Evolutionary conservation across 495 filamentous ascomycete genomes (phyloP).

Genomic region (Wilcoxina mikolae): DNA sequence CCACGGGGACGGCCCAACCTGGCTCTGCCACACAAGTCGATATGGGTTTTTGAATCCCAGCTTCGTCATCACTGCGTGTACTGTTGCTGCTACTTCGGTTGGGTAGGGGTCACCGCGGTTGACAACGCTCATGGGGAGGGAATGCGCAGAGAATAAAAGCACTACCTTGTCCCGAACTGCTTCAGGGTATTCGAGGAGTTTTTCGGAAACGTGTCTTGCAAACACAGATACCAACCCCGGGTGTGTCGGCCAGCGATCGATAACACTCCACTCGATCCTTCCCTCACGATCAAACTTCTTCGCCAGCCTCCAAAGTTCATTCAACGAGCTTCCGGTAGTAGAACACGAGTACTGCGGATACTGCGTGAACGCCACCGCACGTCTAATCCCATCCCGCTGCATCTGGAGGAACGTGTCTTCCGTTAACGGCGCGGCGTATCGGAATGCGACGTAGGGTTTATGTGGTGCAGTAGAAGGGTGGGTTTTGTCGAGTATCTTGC

Average conservation of each 20-base stretch:
- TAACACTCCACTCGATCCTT: conserved; percentile 86
- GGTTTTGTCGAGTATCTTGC: conserved; percentile 79
- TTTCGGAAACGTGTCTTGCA: conserved; percentile 73
- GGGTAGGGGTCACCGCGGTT: conserved; percentile 70
- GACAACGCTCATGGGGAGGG: conserved; percentile 83
- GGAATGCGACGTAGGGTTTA: conserved; percentile 97
- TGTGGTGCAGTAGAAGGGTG: conserved; percentile 90
- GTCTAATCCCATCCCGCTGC: conserved; percentile 76
- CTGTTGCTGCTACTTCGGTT: conserved; percentile 92
- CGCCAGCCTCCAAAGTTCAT: conserved; percentile 95
- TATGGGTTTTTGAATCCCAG: conserved; percentile 78
- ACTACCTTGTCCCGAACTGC: conserved; percentile 66
- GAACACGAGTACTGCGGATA: conserved; percentile 99
- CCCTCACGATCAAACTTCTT: conserved; percentile 68
- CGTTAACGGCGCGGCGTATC: conserved; percentile 85
- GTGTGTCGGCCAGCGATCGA: conserved; percentile 90
- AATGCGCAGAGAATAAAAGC: conserved; percentile 87
- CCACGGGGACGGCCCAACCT: conserved; percentile 92
- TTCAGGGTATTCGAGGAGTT: conserved; percentile 65
- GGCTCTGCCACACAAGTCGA: conserved; percentile 92
- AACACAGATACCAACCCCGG: conserved; percentile 81
- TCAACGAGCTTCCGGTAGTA: conserved; percentile 88
- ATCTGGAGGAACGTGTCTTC: conserved; percentile 78
- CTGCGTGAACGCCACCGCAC: conserved; percentile 94
- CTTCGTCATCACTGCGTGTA: conserved; percentile 86